Conservation (phyloP, 768 basidiomycete genomes). For the Termitomyces sp. region DNA sequence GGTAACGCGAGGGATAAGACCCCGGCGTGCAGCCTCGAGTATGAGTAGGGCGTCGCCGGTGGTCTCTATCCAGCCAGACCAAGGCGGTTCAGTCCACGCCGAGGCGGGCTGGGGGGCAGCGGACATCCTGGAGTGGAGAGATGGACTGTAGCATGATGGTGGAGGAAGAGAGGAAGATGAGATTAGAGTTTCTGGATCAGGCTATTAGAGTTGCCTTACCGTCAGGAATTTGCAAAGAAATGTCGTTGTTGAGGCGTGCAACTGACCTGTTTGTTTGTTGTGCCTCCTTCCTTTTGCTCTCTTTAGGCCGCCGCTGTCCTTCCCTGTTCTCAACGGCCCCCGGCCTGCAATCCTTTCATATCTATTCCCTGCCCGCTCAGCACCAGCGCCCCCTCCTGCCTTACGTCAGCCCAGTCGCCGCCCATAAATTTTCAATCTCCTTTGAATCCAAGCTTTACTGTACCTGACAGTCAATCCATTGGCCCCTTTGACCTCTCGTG, state of each 20-base stretch:
- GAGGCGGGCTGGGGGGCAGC: slow-evolving; percentile 27
- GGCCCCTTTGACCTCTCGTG: neutral
- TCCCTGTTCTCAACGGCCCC: neutral
- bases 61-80: slow-evolving; percentile 93
- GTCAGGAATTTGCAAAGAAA: slow-evolving; percentile 57
- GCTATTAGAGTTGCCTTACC: slow-evolving; percentile 65
- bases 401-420: slow-evolving; percentile 20
- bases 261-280: slow-evolving; percentile 30
- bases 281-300: slow-evolving; percentile 12
- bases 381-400: neutral
- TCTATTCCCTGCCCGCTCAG: neutral
- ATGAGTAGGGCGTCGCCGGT: slow-evolving; percentile 95
- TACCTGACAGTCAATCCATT: neutral
- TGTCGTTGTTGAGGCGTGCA: slow-evolving; percentile 30
- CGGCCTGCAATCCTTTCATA: neutral
- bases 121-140: slow-evolving; percentile 28
- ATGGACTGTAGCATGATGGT: slow-evolving; percentile 21
- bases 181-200: slow-evolving; percentile 56
- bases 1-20: slow-evolving; percentile 88
- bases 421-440: slow-evolving; percentile 16
- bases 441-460: neutral
- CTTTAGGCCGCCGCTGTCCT: neutral
- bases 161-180: slow-evolving; percentile 23
- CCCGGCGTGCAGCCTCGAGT: slow-evolving; percentile 88
- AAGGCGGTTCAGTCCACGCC: slow-evolving; percentile 84